phyloP scores from a whole-genome alignment of 495 filamentous ascomycete genomes.

The Niebla homalea region DNA sequence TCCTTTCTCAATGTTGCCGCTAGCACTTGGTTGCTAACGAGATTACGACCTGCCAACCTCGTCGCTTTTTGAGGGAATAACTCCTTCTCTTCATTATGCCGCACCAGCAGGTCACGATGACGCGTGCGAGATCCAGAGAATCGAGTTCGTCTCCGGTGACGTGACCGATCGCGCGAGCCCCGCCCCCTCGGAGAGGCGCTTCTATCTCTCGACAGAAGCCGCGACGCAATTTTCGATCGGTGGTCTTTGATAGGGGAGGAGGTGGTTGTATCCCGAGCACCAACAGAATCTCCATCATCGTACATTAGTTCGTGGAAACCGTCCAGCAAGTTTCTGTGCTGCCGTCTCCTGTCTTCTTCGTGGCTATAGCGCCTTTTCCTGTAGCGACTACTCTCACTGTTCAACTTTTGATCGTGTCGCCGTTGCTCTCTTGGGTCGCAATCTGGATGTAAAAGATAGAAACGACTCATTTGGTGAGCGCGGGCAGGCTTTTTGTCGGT shows the following conservation, averaged over 20 bases:
- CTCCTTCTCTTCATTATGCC: slow-evolving; percentile 31
- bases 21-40: slow-evolving; percentile 36
- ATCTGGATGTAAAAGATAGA: slow-evolving; percentile 82
- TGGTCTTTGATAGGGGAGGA: slow-evolving; percentile 26
- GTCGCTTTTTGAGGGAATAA: slow-evolving; percentile 26
- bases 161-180: slow-evolving; percentile 14
- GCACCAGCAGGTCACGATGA: slow-evolving; percentile 11
- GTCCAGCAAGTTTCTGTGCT: slow-evolving; percentile 33
- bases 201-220: slow-evolving; percentile 24
- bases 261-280: slow-evolving; percentile 9
- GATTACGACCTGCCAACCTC: slow-evolving; percentile 14
- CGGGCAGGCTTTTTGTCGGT: slow-evolving; percentile 65
- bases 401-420: slow-evolving; percentile 35
- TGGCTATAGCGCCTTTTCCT: slow-evolving; percentile 39
- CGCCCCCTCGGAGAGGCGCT: slow-evolving; percentile 62
- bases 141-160: slow-evolving; percentile 6
- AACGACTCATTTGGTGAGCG: slow-evolving; percentile 69
- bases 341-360: slow-evolving; percentile 38
- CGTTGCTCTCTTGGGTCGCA: slow-evolving; percentile 69
- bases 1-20: slow-evolving; percentile 45
- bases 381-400: slow-evolving; percentile 48
- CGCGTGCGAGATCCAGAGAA: slow-evolving; percentile 2
- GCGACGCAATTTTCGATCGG: background rate
- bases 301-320: slow-evolving; percentile 64
- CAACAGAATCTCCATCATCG: slow-evolving; percentile 42